Base-by-base conservation (phyloP, 768 basidiomycete species). In the Auriscalpium vulgare region DNA sequence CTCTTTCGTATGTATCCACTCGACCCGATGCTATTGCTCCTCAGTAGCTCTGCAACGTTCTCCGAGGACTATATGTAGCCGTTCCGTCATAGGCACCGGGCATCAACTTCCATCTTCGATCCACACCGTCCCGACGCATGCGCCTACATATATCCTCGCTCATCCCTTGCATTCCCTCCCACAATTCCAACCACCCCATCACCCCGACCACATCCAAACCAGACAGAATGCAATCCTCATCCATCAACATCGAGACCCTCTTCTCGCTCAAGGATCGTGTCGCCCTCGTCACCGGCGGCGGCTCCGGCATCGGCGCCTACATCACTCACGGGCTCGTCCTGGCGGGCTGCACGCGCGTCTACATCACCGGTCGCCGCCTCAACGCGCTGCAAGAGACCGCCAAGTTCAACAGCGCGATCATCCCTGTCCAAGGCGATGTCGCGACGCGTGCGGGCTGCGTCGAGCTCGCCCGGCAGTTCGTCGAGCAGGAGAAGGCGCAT, bases 311-410 rank as follows among this genome's bases (percentile, higher is more conserved):
- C 29, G 62, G 62, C 29, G 35, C 59, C n/a, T 63, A 60, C 56
- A 51, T 60, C 56, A 56, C 62, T 4, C 21, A 60, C 9, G 62
- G 56, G 1, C 59, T 63, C 56, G 59, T 54, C 8, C 37, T 50
- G 14, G 56, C 51, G 10, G 58, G 59, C 36, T 52, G 50, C 34
- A 35, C 56, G 11, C 62, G 62, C 43, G 54, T 63, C 29, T 63
- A 63, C 51, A 63, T 63, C 51, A 52, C 52, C 16, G 62, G 62
- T 7, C 56, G 62, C 13, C 62, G 62, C 13, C 36, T 34, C 35
- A 23, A 53, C n/a, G 37, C 50, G 29, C 51, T 63, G 43, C 23
- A 49, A 36, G 45, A 19, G 11, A 49, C 54, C 8, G 54, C 56
- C n/a, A 44, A 50, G 10, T 14, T 40, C 19, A 8, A 44, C 11